Conservation (phyloP, 345 rosid genomes). For the Acer campestre region DNA sequence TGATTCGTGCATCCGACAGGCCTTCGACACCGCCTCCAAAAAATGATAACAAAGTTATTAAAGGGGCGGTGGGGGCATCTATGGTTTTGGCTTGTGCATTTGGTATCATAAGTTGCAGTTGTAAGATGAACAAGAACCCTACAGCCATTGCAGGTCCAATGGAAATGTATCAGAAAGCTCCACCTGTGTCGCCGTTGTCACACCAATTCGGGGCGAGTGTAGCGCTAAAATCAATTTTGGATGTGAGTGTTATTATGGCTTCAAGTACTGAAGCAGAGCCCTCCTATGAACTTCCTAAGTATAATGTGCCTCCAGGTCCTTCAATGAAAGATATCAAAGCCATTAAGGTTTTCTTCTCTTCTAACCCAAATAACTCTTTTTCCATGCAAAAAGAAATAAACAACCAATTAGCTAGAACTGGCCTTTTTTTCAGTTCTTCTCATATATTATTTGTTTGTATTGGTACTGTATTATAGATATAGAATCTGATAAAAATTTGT, state of each 20-base stretch:
- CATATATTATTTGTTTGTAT: not conserved
- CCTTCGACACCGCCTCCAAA: slow-evolving; percentile 25
- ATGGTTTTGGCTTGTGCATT: slow-evolving; percentile 53
- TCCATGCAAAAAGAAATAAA: not conserved
- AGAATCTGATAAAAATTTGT: too few species aligned
- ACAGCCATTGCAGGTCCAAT: slow-evolving; percentile 48
- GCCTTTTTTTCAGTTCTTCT: not conserved
- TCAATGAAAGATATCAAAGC: slow-evolving; percentile 43
- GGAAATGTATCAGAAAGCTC: slow-evolving; percentile 45
- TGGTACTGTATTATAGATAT: too few species aligned
- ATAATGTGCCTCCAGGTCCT: slow-evolving; percentile 35
- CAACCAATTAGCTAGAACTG: not conserved
- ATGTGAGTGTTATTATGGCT: slow-evolving; percentile 44
- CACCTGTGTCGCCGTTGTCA: slow-evolving; percentile 4
- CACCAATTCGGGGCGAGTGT: slow-evolving; percentile 39
- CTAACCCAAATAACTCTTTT: too few species aligned
- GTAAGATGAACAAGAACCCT: slow-evolving; percentile 39
- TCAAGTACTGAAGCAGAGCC: slow-evolving; percentile 34
- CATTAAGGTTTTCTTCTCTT: slow-evolving; percentile 42
- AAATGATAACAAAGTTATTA: slow-evolving; percentile 13
- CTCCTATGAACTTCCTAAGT: slow-evolving; percentile 8
- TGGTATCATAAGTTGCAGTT: slow-evolving; percentile 38
- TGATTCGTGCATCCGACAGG: slow-evolving; percentile 20
- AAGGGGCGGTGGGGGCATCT: slow-evolving; percentile 39
- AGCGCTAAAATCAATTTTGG: slow-evolving; percentile 61